Evolutionary conservation across 2,329 filamentous ascomycete species (phyloP), one percentile per base, ranked within the genome.

Genomic region (Diaporthe sp.): DNA sequence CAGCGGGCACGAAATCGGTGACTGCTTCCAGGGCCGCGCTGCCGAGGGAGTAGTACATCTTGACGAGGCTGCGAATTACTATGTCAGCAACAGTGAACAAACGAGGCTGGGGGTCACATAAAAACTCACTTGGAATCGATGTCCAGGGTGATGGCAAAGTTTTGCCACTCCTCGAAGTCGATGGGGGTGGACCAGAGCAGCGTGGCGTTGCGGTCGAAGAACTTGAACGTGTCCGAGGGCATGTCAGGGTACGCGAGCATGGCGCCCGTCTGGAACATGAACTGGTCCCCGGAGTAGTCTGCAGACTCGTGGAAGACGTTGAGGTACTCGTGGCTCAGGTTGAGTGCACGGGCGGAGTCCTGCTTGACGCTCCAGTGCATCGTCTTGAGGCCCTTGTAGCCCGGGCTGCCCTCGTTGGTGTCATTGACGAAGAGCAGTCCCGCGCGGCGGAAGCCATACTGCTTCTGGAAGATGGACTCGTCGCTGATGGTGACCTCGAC

Each of bases 141-240:
- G 79, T 92, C 87, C 25, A 91, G 81, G 13, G 86, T 88, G 50
- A 91, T 78, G 28, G 88, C 90, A 83, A 91, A 92, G 81, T 92
- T 92, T 80, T 92, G 89, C 89, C 89, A 92, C 25, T 84, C 83
- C 45, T 80, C 82, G 38, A 81, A 78, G 54, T 87, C 85, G 58
- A 90, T 81, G 7, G 83, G 80, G 17, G 83, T 84, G 35, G 82
- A 83, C 83, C 83, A 86, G 52, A 86, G 79, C 78, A 83, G 78
- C 60, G 79, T 80, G 79, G 83, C 84, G 71, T 82, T 76, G 1
- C 85, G 81, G 78, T 85, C 81, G 25, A 86, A 79, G 52, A 86
- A 77, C 80, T 86, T 86, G 80, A 82, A 86, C n/a, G 82, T 84
- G 78, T 84, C 81, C 77, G 82, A 80, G 64, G 84, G 77, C 75